Conservation (phyloP, 2,329 filamentous ascomycete species). For the Scolecobasidium constrictum region DNA sequence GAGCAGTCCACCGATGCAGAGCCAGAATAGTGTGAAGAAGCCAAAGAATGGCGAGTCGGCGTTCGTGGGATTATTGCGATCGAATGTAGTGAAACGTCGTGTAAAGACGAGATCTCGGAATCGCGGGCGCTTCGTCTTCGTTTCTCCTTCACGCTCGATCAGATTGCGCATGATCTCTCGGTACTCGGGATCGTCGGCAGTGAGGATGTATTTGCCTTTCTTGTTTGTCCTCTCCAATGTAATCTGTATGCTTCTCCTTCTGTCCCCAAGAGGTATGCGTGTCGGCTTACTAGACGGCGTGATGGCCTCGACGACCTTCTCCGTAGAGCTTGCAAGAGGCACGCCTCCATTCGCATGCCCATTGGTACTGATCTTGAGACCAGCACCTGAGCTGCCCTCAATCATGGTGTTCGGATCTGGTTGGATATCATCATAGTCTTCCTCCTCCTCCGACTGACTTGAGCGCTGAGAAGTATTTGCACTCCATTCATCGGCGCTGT, state of each 20-base stretch:
- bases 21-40: constrained; percentile 73
- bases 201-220: constrained; percentile 37
- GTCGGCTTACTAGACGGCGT: constrained; percentile 1
- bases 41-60: constrained; percentile 64
- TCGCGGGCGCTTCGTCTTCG: constrained; percentile 12
- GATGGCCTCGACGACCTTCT: neutral
- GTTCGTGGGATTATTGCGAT: constrained; percentile 55
- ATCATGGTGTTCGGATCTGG: constrained; percentile 25
- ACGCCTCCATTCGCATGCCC: neutral
- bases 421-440: constrained; percentile 29
- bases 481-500: constrained; percentile 9
- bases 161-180: constrained; percentile 33
- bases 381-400: constrained; percentile 20
- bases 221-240: constrained; percentile 34
- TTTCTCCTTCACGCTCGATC: constrained; percentile 28
- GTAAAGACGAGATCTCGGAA: constrained; percentile 57
- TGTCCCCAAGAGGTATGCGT: constrained; percentile 1
- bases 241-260: constrained; percentile 34
- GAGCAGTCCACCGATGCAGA: constrained; percentile 55
- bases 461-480: constrained; percentile 1
- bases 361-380: constrained; percentile 12
- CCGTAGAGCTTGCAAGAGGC: neutral
- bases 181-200: constrained; percentile 38
- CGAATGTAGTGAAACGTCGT: constrained; percentile 61
- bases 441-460: constrained; percentile 21